A percentile compares a stretch with the other conserved stretches of the same genome.
phyloP scores from a whole-genome alignment of 2,329 filamentous ascomycete species.

The Fonsecaea pedrosoi region DNA sequence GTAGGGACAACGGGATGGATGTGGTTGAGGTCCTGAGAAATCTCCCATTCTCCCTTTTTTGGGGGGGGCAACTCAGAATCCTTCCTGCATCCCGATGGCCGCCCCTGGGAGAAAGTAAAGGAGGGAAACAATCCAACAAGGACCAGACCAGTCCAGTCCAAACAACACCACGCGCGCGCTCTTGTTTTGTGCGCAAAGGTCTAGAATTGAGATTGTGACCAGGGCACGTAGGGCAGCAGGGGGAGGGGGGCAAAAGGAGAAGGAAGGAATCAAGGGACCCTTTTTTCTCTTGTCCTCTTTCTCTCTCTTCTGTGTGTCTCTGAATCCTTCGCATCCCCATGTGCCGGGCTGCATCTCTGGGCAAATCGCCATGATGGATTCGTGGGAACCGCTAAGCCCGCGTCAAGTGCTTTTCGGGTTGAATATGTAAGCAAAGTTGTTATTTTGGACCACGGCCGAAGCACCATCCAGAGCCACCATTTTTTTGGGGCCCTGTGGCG shows the following conservation, averaged over 20 bases:
- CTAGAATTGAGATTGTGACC: constrained; percentile 18
- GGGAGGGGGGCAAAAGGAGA: too few species aligned
- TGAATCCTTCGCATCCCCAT: constrained; percentile 14
- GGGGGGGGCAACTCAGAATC: too few species aligned
- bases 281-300: too few species aligned
- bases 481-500: constrained; percentile 3
- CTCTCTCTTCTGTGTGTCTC: too few species aligned
- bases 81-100: too few species aligned
- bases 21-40: too few species aligned
- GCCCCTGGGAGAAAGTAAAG: neutral
- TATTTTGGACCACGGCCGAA: constrained; percentile 29
- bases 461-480: constrained; percentile 9
- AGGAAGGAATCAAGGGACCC: neutral
- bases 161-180: neutral
- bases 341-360: constrained; percentile 4
- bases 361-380: constrained; percentile 16
- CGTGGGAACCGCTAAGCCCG: constrained; percentile 5
- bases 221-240: neutral
- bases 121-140: neutral
- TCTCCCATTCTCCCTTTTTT: too few species aligned
- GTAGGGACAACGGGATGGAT: too few species aligned
- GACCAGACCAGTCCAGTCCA: neutral
- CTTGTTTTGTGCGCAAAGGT: neutral
- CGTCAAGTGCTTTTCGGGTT: constrained; percentile 32
- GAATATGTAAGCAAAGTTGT: constrained; percentile 31